These are phyloP conservation scores for Anisodus tanguticus DNA, from an alignment of 257 asterid genomes.

Conservation along the genomic window DNA sequence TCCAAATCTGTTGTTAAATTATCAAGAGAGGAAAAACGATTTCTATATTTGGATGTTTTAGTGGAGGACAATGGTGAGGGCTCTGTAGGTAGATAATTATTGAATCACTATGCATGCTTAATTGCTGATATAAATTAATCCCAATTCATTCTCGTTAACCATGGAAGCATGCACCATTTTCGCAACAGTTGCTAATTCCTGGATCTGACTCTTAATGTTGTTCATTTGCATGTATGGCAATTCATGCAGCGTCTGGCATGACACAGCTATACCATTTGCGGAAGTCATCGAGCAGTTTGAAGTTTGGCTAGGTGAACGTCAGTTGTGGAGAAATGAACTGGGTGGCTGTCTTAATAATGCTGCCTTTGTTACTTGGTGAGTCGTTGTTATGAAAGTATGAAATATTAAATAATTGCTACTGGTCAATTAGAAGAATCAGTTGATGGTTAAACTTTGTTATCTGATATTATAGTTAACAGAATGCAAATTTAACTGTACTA, in stretches of 20 bases:
- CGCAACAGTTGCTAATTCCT: neutral
- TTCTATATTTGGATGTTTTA: neutral
- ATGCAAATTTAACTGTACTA: neutral
- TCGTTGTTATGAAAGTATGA: neutral
- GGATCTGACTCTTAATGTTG: neutral
- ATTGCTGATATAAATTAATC: neutral
- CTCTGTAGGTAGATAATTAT: neutral
- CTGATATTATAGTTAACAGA: neutral
- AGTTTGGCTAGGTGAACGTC: constrained; percentile 62
- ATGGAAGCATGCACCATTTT: neutral
- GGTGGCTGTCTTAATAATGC: constrained; percentile 64
- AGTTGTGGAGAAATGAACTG: constrained; percentile 53
- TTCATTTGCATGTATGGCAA: constrained; percentile 1
- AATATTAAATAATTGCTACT: neutral
- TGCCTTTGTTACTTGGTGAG: constrained; percentile 88
- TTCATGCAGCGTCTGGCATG: constrained; percentile 81
- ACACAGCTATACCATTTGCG: constrained; percentile 73
- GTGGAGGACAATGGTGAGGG: neutral
- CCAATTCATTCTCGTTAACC: neutral
- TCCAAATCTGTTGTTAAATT: neutral
- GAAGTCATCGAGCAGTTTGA: constrained; percentile 88
- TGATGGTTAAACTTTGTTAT: neutral
- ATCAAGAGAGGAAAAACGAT: neutral
- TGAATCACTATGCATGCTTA: constrained; percentile 24
- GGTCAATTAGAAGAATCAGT: neutral